Conservation (phyloP, 2,329 filamentous ascomycete genomes). For the Neoarthrinium moseri region DNA sequence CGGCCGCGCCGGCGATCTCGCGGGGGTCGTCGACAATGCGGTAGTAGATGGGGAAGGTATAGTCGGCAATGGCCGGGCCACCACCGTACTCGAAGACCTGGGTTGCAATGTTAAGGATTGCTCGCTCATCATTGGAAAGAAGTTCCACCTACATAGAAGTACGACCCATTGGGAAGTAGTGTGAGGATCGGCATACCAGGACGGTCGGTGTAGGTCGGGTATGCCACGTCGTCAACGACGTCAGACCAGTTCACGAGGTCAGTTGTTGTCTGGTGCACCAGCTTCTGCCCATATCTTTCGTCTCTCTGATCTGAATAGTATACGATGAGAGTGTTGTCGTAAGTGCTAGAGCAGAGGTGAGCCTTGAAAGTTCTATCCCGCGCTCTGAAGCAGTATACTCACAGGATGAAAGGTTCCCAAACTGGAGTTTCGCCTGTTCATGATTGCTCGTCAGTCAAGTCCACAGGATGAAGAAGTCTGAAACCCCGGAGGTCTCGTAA, state of each 20-base stretch:
- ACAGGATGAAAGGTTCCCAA: constrained; percentile 69
- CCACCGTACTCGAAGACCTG: constrained; percentile 33
- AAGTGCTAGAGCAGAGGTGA: constrained; percentile 27
- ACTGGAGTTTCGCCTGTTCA: constrained; percentile 34
- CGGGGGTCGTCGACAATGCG: constrained; percentile 27
- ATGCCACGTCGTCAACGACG: constrained; percentile 61
- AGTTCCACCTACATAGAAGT: constrained; percentile 46
- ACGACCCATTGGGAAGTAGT: constrained; percentile 56
- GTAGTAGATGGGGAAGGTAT: constrained; percentile 31
- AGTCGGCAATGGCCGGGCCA: constrained; percentile 13
- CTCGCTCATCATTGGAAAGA: background rate
- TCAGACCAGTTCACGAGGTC: constrained; percentile 61
- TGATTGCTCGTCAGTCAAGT: background rate
- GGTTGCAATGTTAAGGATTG: background rate
- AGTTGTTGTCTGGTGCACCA: constrained; percentile 61
- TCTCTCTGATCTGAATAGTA: constrained; percentile 75
- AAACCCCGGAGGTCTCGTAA: background rate
- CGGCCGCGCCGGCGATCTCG: constrained; percentile 19
- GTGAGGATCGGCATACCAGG: constrained; percentile 47
- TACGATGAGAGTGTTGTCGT: constrained; percentile 58
- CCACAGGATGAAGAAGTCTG: background rate
- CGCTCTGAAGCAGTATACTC: no score
- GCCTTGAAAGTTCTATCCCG: no score
- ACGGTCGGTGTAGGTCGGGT: constrained; percentile 33
- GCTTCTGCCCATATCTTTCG: constrained; percentile 64